Base-by-base conservation (phyloP, 1,284 basidiomycete genomes). In the Rugosomyces carneus region DNA sequence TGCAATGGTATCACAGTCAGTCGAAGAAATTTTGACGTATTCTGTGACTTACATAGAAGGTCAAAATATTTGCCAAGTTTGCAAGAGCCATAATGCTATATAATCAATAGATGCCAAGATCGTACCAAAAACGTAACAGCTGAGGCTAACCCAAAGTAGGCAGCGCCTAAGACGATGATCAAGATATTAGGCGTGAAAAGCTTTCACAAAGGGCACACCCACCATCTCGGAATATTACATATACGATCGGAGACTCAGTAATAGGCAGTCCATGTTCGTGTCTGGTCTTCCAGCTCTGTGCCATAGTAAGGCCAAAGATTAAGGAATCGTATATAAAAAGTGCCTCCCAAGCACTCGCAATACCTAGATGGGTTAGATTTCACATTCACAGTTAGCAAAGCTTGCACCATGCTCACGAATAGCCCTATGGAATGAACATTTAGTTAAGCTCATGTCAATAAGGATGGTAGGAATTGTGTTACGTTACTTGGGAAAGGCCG, bases 291-390 rank as follows among this genome's bases (percentile, higher is more conserved):
- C 62, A 67, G 16, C 66, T 66, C 44, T 67, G 67, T 42, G 53
- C 53, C 29, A 71, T 39, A 0, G 64, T 70, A 16, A 71, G 53
- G n/a, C 40, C 42, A 45, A 71, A 68, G 23, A 73, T 56, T 2
- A 68, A 53, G 1, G 57, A 53, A 46, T 73, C 70, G 38, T 68
- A 73, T 1, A 61, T 49, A 47, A 72, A 66, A 0, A 71, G 57
- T 1, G 68, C 63, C 51, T 70, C 67, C 71, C 71, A 73, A n/a
- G 67, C 60, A 2, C 55, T 57, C 2, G 68, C 68, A 19, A 67
- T 45, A 24, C 58, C 68, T 70, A 26, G 10, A 13, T 16, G 20
- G 19, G 40, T 11, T 3, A 40, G 29, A 26, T 3, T 31, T 31
- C 29, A 31, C 29, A 10, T 3, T 11, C 29, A 31, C n/a, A n/a